Percentiles rank a stretch among this genome's conserved stretches.
Conservation (phyloP, 768 basidiomycete genomes). For the Hydnomerulius pinastri region DNA sequence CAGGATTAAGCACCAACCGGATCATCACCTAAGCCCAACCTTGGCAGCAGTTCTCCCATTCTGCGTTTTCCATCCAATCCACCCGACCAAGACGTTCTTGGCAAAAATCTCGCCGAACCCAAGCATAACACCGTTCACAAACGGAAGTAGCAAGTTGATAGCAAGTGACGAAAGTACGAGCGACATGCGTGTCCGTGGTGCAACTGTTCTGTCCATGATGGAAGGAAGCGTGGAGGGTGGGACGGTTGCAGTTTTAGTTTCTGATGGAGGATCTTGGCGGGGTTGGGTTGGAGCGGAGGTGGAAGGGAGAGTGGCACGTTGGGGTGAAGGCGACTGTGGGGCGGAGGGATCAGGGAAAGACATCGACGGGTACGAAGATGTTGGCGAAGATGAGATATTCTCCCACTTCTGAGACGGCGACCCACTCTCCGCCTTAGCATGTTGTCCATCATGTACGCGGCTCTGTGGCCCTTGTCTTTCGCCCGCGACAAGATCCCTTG, state of each 20-base stretch:
- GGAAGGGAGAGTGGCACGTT: conserved; percentile 20
- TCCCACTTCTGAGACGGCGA: conserved; percentile 68
- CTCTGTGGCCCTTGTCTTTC: conserved; percentile 37
- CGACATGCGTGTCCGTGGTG: conserved; percentile 63
- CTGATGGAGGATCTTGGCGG: conserved; percentile 22
- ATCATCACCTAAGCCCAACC: conserved; percentile 29
- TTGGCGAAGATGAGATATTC: conserved; percentile 59
- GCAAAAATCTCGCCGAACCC: conserved; percentile 96
- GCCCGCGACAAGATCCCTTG: conserved; percentile 24
- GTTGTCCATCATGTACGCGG: conserved; percentile 1
- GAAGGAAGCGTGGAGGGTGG: conserved; percentile 58
- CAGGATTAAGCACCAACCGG: neutral
- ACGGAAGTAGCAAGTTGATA: conserved; percentile 84
- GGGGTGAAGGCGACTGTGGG: conserved; percentile 45
- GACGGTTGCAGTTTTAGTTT: conserved; percentile 26
- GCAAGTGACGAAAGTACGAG: conserved; percentile 75
- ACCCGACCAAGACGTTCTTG: conserved; percentile 65
- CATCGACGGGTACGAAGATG: conserved; percentile 78
- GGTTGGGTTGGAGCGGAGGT: conserved; percentile 9
- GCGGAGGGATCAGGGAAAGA: conserved; percentile 67
- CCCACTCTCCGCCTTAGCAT: conserved; percentile 13
- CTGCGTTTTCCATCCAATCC: conserved; percentile 45
- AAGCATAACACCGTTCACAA: conserved; percentile 93
- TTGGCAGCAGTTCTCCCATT: conserved; percentile 24
- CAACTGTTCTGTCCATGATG: conserved; percentile 69